A percentile compares a stretch with the other conserved stretches of the same genome.
phyloP scores from a whole-genome alignment of 805 yeast genomes.

The Saccharomycopsis oosterbeekiorum region DNA sequence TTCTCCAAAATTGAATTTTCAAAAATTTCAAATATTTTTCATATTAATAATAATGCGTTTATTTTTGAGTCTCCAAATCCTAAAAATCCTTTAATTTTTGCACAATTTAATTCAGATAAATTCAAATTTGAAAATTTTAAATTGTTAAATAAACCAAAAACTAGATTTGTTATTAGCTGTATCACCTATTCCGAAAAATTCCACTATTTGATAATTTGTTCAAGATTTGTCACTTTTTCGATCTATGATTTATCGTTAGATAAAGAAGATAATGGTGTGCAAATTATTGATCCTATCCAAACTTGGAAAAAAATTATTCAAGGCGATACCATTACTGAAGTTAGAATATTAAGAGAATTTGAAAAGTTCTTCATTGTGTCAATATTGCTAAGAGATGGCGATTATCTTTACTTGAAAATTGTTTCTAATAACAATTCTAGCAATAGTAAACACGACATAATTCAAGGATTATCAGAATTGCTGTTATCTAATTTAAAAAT shows the following conservation, averaged over 20 bases:
- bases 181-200: conserved; percentile 32
- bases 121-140: not conserved
- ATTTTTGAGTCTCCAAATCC: conserved; percentile 63
- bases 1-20: not conserved
- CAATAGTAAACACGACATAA: not conserved
- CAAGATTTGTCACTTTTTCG: conserved; percentile 59
- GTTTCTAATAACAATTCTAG: conserved; percentile 7
- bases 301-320: conserved; percentile 40
- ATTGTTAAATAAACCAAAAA: conserved; percentile 23
- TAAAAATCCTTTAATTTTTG: conserved; percentile 38
- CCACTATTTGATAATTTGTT: conserved; percentile 48
- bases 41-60: conserved; percentile 9
- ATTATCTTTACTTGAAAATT: conserved; percentile 30
- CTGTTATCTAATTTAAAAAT: conserved; percentile 10
- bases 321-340: conserved; percentile 62
- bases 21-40: not conserved
- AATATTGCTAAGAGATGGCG: conserved; percentile 59
- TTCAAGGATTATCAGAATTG: conserved; percentile 3
- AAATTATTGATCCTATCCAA: conserved; percentile 17
- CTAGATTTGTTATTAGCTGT: conserved; percentile 46
- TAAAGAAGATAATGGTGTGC: conserved; percentile 19
- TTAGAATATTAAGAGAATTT: conserved; percentile 23
- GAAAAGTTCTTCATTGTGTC: conserved; percentile 4
- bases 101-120: conserved; percentile 23
- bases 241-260: conserved; percentile 35